Evolutionary conservation across 139 green algal genomes (phyloP).

Genomic region (Tetraselmis striata): DNA sequence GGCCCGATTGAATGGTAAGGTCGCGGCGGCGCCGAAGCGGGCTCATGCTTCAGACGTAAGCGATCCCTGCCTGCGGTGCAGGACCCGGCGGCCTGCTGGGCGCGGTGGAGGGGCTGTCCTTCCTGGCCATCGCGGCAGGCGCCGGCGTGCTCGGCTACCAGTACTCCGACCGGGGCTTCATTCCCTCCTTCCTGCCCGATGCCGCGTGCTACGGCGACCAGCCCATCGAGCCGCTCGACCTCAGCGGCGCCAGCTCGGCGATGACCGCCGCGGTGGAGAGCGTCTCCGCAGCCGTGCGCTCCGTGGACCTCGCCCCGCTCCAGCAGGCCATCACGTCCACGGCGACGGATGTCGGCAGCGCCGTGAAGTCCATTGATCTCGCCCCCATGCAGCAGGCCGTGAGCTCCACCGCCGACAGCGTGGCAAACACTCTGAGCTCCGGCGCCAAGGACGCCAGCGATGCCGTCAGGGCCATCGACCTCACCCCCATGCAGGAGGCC

Average conservation of each 20-base stretch:
- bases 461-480: neutral
- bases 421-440: neutral
- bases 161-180: constrained; percentile 29
- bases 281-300: neutral
- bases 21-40: too few species aligned
- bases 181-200: constrained; percentile 36
- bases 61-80: neutral
- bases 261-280: neutral
- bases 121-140: constrained; percentile 11
- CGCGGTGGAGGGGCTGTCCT: constrained; percentile 23
- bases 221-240: neutral
- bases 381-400: neutral
- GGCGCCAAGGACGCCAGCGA: neutral
- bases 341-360: neutral
- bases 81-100: constrained; percentile 22
- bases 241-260: neutral
- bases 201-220: constrained; percentile 31
- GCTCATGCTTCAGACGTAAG: too few species aligned
- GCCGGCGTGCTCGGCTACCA: constrained; percentile 23
- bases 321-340: neutral
- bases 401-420: neutral
- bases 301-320: neutral
- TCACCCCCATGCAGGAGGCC: neutral
- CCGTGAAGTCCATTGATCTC: neutral
- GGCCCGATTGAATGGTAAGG: too few species aligned